A percentile compares a stretch with the other conserved stretches of the same genome.
These are phyloP conservation scores for Lepidium sativum DNA, from an alignment of 345 rosid genomes.

Conservation along the genomic window DNA sequence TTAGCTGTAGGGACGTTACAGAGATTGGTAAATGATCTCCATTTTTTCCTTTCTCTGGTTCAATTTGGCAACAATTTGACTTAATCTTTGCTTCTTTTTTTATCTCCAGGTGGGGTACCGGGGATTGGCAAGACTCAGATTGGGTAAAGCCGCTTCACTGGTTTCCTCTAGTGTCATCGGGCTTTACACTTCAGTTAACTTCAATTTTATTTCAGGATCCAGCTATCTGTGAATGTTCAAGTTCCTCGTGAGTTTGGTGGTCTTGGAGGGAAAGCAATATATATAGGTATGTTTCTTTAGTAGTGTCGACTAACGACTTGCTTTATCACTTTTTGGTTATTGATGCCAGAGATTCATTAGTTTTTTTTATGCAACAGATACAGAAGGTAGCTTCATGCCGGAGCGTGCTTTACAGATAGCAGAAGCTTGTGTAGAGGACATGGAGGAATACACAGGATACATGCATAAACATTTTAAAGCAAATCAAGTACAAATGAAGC, in stretches of 20 bases:
- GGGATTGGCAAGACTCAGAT: slow-evolving; percentile 96
- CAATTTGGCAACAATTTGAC: background rate
- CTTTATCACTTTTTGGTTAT: background rate
- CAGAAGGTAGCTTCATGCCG: slow-evolving; percentile 95
- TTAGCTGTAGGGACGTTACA: slow-evolving; percentile 81
- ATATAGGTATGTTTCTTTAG: slow-evolving; percentile 47
- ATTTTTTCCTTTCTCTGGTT: background rate
- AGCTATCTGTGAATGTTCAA: slow-evolving; percentile 90
- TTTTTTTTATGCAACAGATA: slow-evolving; percentile 40
- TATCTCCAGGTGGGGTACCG: slow-evolving; percentile 60
- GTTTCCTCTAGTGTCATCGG: background rate
- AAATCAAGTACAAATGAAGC: slow-evolving; percentile 37
- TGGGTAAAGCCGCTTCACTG: slow-evolving; percentile 40
- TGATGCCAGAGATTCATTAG: background rate
- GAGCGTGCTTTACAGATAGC: slow-evolving; percentile 88
- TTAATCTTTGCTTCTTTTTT: background rate
- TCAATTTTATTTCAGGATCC: slow-evolving; percentile 51
- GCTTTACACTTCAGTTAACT: slow-evolving; percentile 3
- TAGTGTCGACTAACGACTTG: background rate
- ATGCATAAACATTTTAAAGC: slow-evolving; percentile 41
- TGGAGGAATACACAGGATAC: slow-evolving; percentile 47
- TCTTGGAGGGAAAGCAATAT: slow-evolving; percentile 81
- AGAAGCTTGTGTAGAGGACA: slow-evolving; percentile 66
- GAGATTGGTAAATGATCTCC: slow-evolving; percentile 55
- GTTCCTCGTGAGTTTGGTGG: slow-evolving; percentile 81